phyloP scores from a whole-genome alignment of 2,329 filamentous ascomycete genomes.

The Paecilomyces fulvus region DNA sequence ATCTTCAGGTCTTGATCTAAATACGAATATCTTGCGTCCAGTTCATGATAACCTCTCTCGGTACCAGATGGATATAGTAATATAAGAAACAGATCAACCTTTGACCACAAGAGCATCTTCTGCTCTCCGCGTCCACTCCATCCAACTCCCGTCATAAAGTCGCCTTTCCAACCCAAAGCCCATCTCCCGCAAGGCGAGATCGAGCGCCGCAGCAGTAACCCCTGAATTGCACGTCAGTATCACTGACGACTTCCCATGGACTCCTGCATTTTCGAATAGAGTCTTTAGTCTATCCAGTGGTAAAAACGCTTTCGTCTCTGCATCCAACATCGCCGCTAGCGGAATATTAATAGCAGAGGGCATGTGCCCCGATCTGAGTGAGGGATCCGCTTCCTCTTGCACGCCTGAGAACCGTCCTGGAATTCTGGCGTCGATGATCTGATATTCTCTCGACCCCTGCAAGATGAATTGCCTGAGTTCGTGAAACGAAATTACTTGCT shows the following conservation, averaged over 20 bases:
- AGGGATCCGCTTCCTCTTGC: constrained; percentile 9
- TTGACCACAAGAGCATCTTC: constrained; percentile 1
- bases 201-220: constrained; percentile 19
- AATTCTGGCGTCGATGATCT: constrained; percentile 16
- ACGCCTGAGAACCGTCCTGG: constrained; percentile 12
- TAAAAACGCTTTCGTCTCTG: constrained; percentile 6
- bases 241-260: constrained; percentile 6
- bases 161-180: constrained; percentile 12
- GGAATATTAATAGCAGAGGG: constrained; percentile 19
- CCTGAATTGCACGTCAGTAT: constrained; percentile 23
- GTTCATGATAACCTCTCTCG: too few species aligned
- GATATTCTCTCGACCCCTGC: not conserved
- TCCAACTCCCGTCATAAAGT: constrained; percentile 26
- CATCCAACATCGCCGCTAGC: constrained; percentile 12
- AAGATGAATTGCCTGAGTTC: not conserved
- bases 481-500: not conserved
- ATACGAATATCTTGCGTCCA: not conserved
- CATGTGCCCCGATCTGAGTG: constrained; percentile 16
- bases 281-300: not conserved
- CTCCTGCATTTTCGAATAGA: constrained; percentile 11
- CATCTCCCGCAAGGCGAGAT: constrained; percentile 13
- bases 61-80: not conserved
- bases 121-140: constrained; percentile 18
- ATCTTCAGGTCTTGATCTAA: not conserved
- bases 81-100: not conserved